These are phyloP conservation scores for Debaryomyces singareniensis DNA, from an alignment of 1,139 yeast genomes.

Conservation along the genomic window DNA sequence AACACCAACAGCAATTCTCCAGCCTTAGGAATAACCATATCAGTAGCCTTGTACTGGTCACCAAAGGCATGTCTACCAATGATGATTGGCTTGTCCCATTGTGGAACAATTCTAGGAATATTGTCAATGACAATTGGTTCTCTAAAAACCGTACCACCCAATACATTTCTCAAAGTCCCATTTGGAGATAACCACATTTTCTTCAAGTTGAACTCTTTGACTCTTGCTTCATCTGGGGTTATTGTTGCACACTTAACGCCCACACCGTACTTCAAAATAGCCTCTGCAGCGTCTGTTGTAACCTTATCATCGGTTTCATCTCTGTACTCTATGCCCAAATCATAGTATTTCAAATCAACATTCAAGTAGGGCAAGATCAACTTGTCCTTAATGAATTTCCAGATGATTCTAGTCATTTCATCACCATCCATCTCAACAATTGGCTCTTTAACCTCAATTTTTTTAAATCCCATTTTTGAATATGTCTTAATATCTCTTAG, in stretches of 20 bases:
- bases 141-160: slow-evolving; percentile 95
- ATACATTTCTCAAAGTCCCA: slow-evolving; percentile 90
- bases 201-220: slow-evolving; percentile 79
- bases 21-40: slow-evolving; percentile 68
- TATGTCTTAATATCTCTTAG: neutral
- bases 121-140: slow-evolving; percentile 90
- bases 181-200: slow-evolving; percentile 98
- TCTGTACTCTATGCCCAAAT: slow-evolving; percentile 77
- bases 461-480: slow-evolving; percentile 17
- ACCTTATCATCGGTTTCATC: slow-evolving; percentile 85
- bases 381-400: slow-evolving; percentile 79
- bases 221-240: slow-evolving; percentile 97
- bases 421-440: slow-evolving; percentile 96
- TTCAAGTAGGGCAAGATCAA: slow-evolving; percentile 81
- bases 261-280: slow-evolving; percentile 81
- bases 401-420: slow-evolving; percentile 90
- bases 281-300: slow-evolving; percentile 85
- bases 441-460: slow-evolving; percentile 81
- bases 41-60: slow-evolving; percentile 94
- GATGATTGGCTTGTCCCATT: slow-evolving; percentile 92
- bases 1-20: slow-evolving; percentile 76
- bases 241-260: slow-evolving; percentile 97
- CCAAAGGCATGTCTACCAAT: slow-evolving; percentile 98
- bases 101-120: slow-evolving; percentile 84
- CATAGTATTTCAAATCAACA: slow-evolving; percentile 86